Evolutionary conservation across 495 filamentous ascomycete genomes (phyloP).

Genomic region (Aspergillus sclerotioniger): DNA sequence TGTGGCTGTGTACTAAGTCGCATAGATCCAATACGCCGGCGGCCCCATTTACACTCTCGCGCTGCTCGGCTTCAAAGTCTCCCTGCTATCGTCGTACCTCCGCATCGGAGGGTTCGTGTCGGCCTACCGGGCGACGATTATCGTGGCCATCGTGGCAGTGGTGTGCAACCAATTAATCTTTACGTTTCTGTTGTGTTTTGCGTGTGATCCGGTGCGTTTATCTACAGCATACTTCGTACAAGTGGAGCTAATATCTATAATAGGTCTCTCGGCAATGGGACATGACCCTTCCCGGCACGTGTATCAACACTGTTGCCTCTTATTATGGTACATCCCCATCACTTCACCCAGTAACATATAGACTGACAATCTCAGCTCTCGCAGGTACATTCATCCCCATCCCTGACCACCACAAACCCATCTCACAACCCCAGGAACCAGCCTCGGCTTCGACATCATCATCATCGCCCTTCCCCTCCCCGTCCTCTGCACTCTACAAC

Average conservation of each 20-base stretch:
- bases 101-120: slow-evolving; percentile 45
- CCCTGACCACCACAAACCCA: background rate
- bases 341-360: background rate
- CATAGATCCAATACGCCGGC: slow-evolving; percentile 30
- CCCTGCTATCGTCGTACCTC: slow-evolving; percentile 48
- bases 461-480: slow-evolving; percentile 52
- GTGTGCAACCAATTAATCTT: slow-evolving; percentile 35
- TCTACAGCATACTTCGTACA: too few relatives aligned
- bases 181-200: slow-evolving; percentile 22
- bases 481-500: slow-evolving; percentile 37
- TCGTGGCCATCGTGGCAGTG: slow-evolving; percentile 32
- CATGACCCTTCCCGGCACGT: slow-evolving; percentile 34
- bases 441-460: slow-evolving; percentile 45
- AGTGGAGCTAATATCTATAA: too few relatives aligned
- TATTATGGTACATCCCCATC: slow-evolving; percentile 30
- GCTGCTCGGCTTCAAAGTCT: slow-evolving; percentile 54
- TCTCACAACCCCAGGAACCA: slow-evolving; percentile 15
- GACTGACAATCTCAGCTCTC: background rate
- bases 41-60: slow-evolving; percentile 31
- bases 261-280: slow-evolving; percentile 49
- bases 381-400: background rate
- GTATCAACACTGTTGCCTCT: slow-evolving; percentile 39
- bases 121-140: slow-evolving; percentile 34
- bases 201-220: slow-evolving; percentile 40
- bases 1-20: background rate